Percentiles rank a stretch among this genome's conserved stretches.
phyloP scores from a whole-genome alignment of 192 early-diverging fungal genomes.

The Coemansia reversa region DNA sequence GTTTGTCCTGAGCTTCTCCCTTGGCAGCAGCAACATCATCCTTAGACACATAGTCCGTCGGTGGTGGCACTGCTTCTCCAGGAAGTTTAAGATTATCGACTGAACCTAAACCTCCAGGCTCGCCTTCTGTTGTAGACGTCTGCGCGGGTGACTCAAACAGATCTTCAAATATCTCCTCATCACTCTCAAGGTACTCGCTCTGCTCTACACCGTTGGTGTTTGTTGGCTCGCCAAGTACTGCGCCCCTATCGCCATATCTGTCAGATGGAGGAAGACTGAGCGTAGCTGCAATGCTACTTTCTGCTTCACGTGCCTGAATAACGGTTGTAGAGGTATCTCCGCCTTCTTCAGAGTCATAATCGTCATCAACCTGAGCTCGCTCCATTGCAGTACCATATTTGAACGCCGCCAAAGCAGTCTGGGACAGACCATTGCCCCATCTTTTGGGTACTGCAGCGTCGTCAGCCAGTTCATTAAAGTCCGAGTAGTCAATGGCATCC shows the following conservation, averaged over 20 bases:
- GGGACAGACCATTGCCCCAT: slow-evolving; percentile 8
- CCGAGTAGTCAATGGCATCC: slow-evolving; percentile 82
- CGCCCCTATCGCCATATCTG: not conserved
- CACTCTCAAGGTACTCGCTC: slow-evolving; percentile 21
- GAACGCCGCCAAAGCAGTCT: slow-evolving; percentile 2
- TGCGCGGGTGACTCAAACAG: slow-evolving; percentile 49
- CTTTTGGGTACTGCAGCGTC: slow-evolving; percentile 54
- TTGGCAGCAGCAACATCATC: not conserved
- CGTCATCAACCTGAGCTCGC: slow-evolving; percentile 57
- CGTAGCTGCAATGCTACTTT: not conserved
- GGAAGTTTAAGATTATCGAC: not conserved
- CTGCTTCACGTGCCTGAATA: too few relatives aligned
- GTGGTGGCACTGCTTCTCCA: not conserved
- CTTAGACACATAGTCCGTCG: not conserved
- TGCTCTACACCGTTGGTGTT: slow-evolving; percentile 3
- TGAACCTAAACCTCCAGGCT: not conserved
- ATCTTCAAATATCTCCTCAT: slow-evolving; percentile 53
- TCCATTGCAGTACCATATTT: slow-evolving; percentile 10
- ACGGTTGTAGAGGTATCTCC: slow-evolving; percentile 24
- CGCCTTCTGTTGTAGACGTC: not conserved
- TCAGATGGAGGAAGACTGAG: not conserved
- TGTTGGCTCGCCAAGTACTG: not conserved
- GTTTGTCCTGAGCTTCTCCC: not conserved
- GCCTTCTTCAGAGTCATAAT: slow-evolving; percentile 56
- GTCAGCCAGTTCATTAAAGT: slow-evolving; percentile 77